Evolutionary conservation across 2,329 filamentous ascomycete species (phyloP), one percentile per base, ranked within the genome.

Genomic region (Clonostachys byssicola): DNA sequence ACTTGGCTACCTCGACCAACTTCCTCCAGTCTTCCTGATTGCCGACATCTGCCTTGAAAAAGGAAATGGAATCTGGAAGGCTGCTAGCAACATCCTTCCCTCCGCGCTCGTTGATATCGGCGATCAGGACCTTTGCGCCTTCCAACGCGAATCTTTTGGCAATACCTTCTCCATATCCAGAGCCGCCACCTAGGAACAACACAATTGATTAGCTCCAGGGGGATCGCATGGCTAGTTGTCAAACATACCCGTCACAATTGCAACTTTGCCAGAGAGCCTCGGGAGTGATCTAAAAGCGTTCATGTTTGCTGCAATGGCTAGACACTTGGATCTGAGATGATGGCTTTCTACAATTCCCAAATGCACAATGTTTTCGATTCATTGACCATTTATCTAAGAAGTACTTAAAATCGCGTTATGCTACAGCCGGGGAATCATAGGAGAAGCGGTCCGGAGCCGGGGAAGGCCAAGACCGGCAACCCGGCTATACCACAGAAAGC

Each of bases 111-210:
- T 86, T 88, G 55, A 91, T 86, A 60, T 92, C 88, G 51, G 83
- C 78, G 78, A 92, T 82, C 49, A 92, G 69, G 47, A 92, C 81
- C 50, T 78, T 83, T 57, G 86, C 88, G 50, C 88, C 88, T 70
- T 92, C 88, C 49, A 83, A 81, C 43, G 81, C 81, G 61, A 92
- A 91, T 45, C 92, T 82, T 52, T 92, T 87, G 45, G 78, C 79
- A 4, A 88, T 92, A 69, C 92, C 88, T 33, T 92, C 82, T 51
- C 88, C 88, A 57, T 92, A 92, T 56, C 88, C 88, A 57, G 88
- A 87, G 55, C 36, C 36, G 14, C 16, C 33, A 17, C 6, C 34
- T 45, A 30, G 43, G n/a, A 17, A 45, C n/a, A 14, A 13, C 17
- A 5, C 12, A 39, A 13, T 17, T 20, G 8, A 44, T 5, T 8